A percentile compares a stretch with the other conserved stretches of the same genome.
Evolutionary conservation across 2,329 filamentous ascomycete species (phyloP).

Genomic region (Penicillium sclerotigenum): DNA sequence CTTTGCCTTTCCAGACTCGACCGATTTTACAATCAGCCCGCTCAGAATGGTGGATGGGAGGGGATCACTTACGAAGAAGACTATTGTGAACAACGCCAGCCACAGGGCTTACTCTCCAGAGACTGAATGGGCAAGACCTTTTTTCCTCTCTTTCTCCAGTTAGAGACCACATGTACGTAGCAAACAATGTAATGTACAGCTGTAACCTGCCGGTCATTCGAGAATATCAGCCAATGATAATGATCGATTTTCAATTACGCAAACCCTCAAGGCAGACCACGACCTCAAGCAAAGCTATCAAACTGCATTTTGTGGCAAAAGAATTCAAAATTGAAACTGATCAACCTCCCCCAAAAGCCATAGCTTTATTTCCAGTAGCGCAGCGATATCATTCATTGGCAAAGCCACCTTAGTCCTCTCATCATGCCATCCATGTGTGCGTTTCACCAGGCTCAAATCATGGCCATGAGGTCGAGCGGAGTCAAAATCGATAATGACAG

Average conservation of each 20-base stretch:
- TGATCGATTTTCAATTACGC: neutral
- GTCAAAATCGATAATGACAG: slow-evolving; percentile 17
- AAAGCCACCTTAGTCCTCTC: neutral
- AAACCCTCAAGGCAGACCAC: neutral
- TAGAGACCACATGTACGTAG: neutral
- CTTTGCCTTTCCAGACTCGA: too few relatives aligned
- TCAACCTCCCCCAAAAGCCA: slow-evolving; percentile 2
- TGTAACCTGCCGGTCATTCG: neutral
- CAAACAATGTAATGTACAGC: neutral
- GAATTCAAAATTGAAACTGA: neutral
- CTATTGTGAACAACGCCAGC: too few relatives aligned
- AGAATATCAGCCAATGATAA: neutral
- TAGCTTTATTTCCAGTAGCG: slow-evolving; percentile 2
- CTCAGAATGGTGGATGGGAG: too few relatives aligned
- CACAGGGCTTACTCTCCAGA: too few relatives aligned
- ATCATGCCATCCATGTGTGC: slow-evolving; percentile 7
- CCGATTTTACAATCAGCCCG: too few relatives aligned
- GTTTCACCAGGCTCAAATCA: slow-evolving; percentile 1
- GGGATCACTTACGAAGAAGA: too few relatives aligned
- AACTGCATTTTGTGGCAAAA: neutral
- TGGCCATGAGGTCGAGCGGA: slow-evolving; percentile 1
- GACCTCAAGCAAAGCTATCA: neutral
- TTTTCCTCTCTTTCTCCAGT: too few relatives aligned
- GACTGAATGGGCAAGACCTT: too few relatives aligned
- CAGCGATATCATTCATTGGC: slow-evolving; percentile 5